Conservation (phyloP, 108 stramenopile species). For the Cyclotella atomus region DNA sequence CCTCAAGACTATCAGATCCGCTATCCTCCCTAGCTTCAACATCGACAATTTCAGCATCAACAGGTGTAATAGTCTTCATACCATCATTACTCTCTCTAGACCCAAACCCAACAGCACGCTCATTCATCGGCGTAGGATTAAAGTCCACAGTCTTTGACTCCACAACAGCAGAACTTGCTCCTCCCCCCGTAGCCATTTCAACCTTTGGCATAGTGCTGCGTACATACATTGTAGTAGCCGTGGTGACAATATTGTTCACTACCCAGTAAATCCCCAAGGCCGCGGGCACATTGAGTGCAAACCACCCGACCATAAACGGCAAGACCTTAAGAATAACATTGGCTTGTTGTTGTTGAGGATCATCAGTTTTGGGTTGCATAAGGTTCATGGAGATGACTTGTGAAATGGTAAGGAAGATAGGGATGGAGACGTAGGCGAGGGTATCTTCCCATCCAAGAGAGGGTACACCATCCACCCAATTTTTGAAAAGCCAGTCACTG, state of each 20-base stretch:
- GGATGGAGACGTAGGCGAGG: slow-evolving; percentile 81
- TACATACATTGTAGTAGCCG: slow-evolving; percentile 78
- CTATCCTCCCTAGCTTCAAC: slow-evolving; percentile 29
- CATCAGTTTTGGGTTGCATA: slow-evolving; percentile 75
- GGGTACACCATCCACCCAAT: slow-evolving; percentile 83
- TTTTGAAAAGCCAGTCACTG: slow-evolving; percentile 86
- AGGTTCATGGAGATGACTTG: slow-evolving; percentile 91
- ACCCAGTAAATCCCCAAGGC: slow-evolving; percentile 97
- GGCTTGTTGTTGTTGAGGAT: slow-evolving; percentile 67
- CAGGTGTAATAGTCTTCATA: slow-evolving; percentile 53
- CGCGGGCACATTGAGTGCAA: slow-evolving; percentile 93
- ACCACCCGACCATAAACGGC: slow-evolving; percentile 96
- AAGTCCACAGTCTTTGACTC: slow-evolving; percentile 50
- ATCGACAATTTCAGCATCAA: slow-evolving; percentile 63
- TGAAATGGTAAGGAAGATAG: slow-evolving; percentile 86
- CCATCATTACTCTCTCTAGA: slow-evolving; percentile 31
- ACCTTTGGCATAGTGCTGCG: slow-evolving; percentile 61
- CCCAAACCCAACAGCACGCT: slow-evolving; percentile 83
- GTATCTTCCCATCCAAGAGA: slow-evolving; percentile 95
- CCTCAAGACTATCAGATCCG: slow-evolving; percentile 26
- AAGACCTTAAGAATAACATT: slow-evolving; percentile 88
- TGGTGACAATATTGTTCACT: slow-evolving; percentile 94
- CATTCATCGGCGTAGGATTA: slow-evolving; percentile 79
- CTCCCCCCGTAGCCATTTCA: slow-evolving; percentile 39
- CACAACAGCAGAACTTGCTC: slow-evolving; percentile 33